phyloP scores from a whole-genome alignment of 1,284 basidiomycete genomes.

The Ustilago xerochloae region DNA sequence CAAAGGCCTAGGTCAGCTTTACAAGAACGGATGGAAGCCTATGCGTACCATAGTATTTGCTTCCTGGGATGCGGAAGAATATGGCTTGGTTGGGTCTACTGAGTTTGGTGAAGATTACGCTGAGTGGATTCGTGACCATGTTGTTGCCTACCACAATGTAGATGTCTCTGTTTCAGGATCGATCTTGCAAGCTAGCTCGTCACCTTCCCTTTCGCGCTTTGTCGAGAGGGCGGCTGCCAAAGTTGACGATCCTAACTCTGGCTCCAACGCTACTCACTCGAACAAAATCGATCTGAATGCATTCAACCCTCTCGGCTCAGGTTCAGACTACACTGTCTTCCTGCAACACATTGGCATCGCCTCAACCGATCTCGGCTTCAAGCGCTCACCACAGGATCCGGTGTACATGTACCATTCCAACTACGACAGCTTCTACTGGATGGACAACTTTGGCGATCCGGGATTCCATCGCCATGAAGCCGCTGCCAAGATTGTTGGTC shows the following conservation, averaged over 20 bases:
- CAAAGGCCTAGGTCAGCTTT: constrained; percentile 80
- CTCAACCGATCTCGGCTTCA: constrained; percentile 67
- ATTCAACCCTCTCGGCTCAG: constrained; percentile 70
- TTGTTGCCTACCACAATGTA: constrained; percentile 88
- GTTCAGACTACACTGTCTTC: constrained; percentile 81
- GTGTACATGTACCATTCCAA: constrained; percentile 74
- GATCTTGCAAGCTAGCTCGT: constrained; percentile 73
- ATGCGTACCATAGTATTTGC: constrained; percentile 87
- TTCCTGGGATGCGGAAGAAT: constrained; percentile 94
- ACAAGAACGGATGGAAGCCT: constrained; percentile 85
- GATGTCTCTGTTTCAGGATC: constrained; percentile 80
- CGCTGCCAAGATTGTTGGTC: constrained; percentile 72
- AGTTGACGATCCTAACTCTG: constrained; percentile 69
- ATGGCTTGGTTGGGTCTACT: constrained; percentile 85
- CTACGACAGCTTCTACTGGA: constrained; percentile 81
- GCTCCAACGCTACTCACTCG: background rate
- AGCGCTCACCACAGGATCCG: constrained; percentile 49
- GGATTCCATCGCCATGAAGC: constrained; percentile 80
- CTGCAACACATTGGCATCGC: constrained; percentile 71
- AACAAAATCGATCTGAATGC: constrained; percentile 26
- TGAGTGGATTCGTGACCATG: constrained; percentile 79
- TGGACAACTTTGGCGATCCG: constrained; percentile 80
- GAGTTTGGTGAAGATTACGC: constrained; percentile 91
- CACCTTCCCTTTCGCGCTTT: constrained; percentile 82
- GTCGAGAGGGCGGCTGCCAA: constrained; percentile 76